Base-by-base conservation (phyloP, 805 yeast species). In the Ogataea chonburiensis region DNA sequence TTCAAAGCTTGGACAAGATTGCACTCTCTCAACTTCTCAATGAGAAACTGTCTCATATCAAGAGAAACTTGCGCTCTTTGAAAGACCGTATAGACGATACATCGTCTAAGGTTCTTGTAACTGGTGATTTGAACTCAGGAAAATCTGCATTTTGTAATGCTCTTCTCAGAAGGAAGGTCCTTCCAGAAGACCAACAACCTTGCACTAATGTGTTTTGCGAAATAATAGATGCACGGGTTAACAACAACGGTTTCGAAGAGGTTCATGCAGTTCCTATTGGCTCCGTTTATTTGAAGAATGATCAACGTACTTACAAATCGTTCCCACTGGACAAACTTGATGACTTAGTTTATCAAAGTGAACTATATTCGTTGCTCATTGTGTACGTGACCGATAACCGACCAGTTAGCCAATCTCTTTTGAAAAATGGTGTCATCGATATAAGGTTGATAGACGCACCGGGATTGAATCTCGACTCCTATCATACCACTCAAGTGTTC, bases 111-210 rank as follows among this genome's bases (percentile, higher is more conserved):
- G 97, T 93, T 1, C 79, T 93, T 43, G 89, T 93, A 24, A 94
- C 98, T 3, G 99, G 99, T 34, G 99, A 93, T 59, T 72, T 93
- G 47, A 93, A 93, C 56, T 84, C 98, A 0, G 99, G 99, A 3
- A 93, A 93, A 55, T 87, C 97, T 1, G 85, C 96, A 1, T 87
- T 93, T 52, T 93, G 98, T 61, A 93, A 93, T 56, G 91, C 96
- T 1, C 66, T 93, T 25, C 64, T 93, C 41, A 70, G 89, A 47
- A 72, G 93, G 34, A 75, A 77, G 32, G 62, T 93, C 3, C 63
- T 93, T 31, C 98, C 99, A 0, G 95, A 85, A 53, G 99, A 93
- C 61, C 98, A 93, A 55, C 95, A 93, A 56, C 99, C 99, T 2
- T 88, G 97, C 53, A 93, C 99, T 0, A 81, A 86, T 43, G 96